Base-by-base conservation (phyloP, 495 filamentous ascomycete species). In the Usnea hakonensis region DNA sequence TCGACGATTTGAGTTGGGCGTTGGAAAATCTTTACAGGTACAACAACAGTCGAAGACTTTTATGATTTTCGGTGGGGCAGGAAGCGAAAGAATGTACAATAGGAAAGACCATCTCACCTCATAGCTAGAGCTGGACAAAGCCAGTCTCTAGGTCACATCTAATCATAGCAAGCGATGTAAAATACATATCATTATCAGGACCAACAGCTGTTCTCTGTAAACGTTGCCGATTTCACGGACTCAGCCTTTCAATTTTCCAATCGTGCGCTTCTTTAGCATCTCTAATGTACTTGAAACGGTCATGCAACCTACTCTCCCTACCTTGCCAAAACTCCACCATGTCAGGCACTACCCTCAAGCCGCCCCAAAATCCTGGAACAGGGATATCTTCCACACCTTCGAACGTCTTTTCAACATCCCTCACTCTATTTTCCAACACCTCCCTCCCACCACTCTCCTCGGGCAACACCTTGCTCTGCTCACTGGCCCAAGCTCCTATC, bases 331-430 rank as follows among this genome's bases (percentile, higher is more conserved):
- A 97, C 60, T 70, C 68, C 61, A 70, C 64, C 63, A 67, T 62
- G 73, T 90, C 88, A 2, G 94, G 94, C 61, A 91, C 80, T 58
- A 98, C 79, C 67, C 93, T 85, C 73, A 94, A 73, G 1, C 94
- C 94, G 10, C 94, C 94, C 94, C 94, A 98, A 74, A 95, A 97
- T 26, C 87, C 86, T 33, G 94, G 94, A 54, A 96, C 83, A 2
- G 91, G 91, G 59, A 98, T 95, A 43, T 88, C 71, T 60, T 96
- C 86, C 3, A 73, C 71, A 17, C 61, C 57, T 53, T 57, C 48
- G 41, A 64, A 64, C 41, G 16, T 56, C 44, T 55, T 46, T 53
- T 64, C 61, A 23, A 46, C 46, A 35, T 58, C 64, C 50, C 14
- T 66, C 28, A 58, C 67, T 54, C 44, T 64, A 40, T 73, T 21